Percentiles rank a stretch among this genome's conserved stretches.
Conservation (phyloP, 768 basidiomycete genomes). For the Lactarius hengduanensis region DNA sequence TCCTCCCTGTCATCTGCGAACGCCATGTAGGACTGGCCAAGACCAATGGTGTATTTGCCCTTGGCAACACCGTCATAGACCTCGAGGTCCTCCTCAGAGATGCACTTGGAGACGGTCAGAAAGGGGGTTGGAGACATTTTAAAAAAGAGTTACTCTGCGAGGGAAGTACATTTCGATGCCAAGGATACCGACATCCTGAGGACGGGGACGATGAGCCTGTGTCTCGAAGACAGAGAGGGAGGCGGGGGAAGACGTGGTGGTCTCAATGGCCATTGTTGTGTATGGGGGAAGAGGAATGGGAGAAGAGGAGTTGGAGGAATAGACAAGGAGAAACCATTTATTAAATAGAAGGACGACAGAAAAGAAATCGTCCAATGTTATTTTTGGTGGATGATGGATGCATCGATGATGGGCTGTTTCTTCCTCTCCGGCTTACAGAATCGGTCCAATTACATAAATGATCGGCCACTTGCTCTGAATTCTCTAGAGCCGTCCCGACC, state of each 20-base stretch:
- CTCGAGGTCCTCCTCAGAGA: constrained; percentile 85
- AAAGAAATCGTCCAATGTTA: constrained; percentile 28
- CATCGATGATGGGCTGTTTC: too few relatives aligned
- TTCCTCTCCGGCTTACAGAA: constrained; percentile 15
- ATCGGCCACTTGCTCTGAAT: constrained; percentile 11
- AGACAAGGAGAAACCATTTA: not conserved
- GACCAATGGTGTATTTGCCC: constrained; percentile 99
- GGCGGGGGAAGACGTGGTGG: constrained; percentile 13
- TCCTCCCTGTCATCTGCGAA: constrained; percentile 99
- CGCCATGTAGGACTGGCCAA: constrained; percentile 98
- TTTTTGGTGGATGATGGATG: not conserved
- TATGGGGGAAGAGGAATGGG: not conserved
- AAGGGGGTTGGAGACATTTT: not conserved
- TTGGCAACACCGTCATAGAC: constrained; percentile 38
- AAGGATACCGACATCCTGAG: constrained; percentile 30
- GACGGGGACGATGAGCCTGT: constrained; percentile 28
- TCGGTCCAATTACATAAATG: constrained; percentile 19
- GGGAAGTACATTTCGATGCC: constrained; percentile 31
- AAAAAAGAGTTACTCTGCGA: constrained; percentile 6
- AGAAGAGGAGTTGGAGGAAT: not conserved
- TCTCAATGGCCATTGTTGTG: constrained; percentile 29
- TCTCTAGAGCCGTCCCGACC: not conserved
- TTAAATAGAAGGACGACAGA: constrained; percentile 14
- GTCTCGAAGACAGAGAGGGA: constrained; percentile 26
- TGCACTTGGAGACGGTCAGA: constrained; percentile 55